Conservation (phyloP, 2,329 filamentous ascomycete species). For the Boeremia exigua region DNA sequence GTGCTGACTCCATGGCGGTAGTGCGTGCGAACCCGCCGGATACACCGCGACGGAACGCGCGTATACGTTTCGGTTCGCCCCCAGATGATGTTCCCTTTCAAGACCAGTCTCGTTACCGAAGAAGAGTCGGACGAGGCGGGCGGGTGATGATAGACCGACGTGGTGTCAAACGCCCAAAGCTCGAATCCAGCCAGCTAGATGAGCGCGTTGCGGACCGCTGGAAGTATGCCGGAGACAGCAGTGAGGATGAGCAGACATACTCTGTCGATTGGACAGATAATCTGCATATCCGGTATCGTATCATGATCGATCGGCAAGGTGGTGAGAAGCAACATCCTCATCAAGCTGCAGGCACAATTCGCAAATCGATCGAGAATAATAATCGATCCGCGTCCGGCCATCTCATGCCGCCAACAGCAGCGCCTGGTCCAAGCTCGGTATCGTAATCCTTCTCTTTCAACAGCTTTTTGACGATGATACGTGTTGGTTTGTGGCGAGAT, state of each 20-base stretch:
- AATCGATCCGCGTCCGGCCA: slow-evolving; percentile 46
- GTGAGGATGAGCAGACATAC: slow-evolving; percentile 76
- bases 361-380: slow-evolving; percentile 42
- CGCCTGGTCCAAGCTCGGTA: slow-evolving; percentile 8
- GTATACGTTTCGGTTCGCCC: slow-evolving; percentile 48
- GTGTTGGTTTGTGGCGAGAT: slow-evolving; percentile 33
- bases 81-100: slow-evolving; percentile 48
- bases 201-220: slow-evolving; percentile 57
- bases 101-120: slow-evolving; percentile 72
- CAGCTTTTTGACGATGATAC: slow-evolving; percentile 25
- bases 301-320: slow-evolving; percentile 55
- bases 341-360: slow-evolving; percentile 27
- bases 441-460: slow-evolving; percentile 18
- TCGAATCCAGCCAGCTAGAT: slow-evolving; percentile 28
- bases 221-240: slow-evolving; percentile 87
- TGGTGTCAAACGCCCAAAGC: slow-evolving; percentile 62
- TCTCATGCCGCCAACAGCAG: slow-evolving; percentile 39
- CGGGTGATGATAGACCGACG: slow-evolving; percentile 88
- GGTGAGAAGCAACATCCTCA: slow-evolving; percentile 46
- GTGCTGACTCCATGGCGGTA: slow-evolving; percentile 47
- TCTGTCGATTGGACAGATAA: slow-evolving; percentile 73
- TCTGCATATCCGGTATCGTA: slow-evolving; percentile 63
- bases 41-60: slow-evolving; percentile 32
- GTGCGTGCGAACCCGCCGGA: slow-evolving; percentile 40
- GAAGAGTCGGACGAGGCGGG: slow-evolving; percentile 83